Conservation (phyloP, 805 yeast genomes). For the Cyberlindnera sargentensis region DNA sequence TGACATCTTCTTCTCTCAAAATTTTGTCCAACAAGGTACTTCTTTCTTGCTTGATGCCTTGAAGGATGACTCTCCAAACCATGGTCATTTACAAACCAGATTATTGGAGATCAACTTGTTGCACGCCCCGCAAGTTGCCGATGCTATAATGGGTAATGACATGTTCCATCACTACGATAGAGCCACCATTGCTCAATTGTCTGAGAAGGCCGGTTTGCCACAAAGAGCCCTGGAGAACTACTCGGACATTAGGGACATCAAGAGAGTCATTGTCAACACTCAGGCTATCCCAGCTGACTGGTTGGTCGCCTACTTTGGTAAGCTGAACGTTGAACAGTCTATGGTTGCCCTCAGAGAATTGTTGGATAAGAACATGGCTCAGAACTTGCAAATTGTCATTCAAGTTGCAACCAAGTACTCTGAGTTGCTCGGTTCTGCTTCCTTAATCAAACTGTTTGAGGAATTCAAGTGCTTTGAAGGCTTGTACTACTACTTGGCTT, state of each 20-base stretch:
- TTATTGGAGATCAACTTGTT: slow-evolving; percentile 85
- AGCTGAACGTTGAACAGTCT: slow-evolving; percentile 89
- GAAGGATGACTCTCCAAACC: slow-evolving; percentile 88
- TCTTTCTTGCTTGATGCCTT: slow-evolving; percentile 93
- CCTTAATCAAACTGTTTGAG: slow-evolving; percentile 85
- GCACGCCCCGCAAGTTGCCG: slow-evolving; percentile 99
- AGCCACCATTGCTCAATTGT: slow-evolving; percentile 82
- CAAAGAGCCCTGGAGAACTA: slow-evolving; percentile 96
- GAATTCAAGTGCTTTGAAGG: slow-evolving; percentile 92
- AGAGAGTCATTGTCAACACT: slow-evolving; percentile 89
- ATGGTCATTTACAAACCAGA: slow-evolving; percentile 93
- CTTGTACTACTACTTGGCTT: slow-evolving; percentile 85
- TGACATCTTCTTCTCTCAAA: slow-evolving; percentile 91
- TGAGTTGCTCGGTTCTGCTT: slow-evolving; percentile 81
- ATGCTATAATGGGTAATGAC: slow-evolving; percentile 91
- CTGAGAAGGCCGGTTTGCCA: slow-evolving; percentile 93
- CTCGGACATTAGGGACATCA: slow-evolving; percentile 90
- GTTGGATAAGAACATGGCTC: slow-evolving; percentile 71
- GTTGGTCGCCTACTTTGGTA: slow-evolving; percentile 89
- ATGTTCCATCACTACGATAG: slow-evolving; percentile 96
- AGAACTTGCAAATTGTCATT: slow-evolving; percentile 85
- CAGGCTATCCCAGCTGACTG: slow-evolving; percentile 83
- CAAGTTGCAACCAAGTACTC: slow-evolving; percentile 97
- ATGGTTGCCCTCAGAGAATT: slow-evolving; percentile 81
- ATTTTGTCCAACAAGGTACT: slow-evolving; percentile 94